Percentiles rank a stretch among this genome's conserved stretches.
phyloP scores from a whole-genome alignment of 306 rosid species.

The Begonia fuchsioides region DNA sequence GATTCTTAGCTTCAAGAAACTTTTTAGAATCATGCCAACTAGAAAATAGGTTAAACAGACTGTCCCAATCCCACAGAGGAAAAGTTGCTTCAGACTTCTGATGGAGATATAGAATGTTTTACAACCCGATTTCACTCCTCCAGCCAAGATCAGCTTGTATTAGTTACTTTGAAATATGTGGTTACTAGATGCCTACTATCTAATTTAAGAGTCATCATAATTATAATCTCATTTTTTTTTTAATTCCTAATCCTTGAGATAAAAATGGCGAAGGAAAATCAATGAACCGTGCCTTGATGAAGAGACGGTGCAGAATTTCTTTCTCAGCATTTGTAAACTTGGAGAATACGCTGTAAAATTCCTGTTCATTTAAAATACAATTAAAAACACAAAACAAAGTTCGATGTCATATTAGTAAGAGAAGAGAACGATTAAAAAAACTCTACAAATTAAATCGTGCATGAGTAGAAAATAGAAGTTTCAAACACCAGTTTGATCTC shows the following conservation, averaged over 20 bases:
- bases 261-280: constrained; percentile 2
- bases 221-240: constrained; percentile 2
- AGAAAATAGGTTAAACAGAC: no score
- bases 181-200: no score
- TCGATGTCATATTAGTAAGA: background rate
- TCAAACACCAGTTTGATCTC: background rate
- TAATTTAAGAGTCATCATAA: no score
- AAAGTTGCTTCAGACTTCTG: no score
- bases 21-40: no score
- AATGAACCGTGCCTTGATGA: constrained; percentile 70
- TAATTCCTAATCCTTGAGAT: background rate
- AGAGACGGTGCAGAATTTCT: constrained; percentile 46
- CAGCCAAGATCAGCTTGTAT: no score
- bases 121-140: no score
- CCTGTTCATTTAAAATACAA: constrained; percentile 24
- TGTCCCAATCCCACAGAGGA: no score
- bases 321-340: constrained; percentile 37
- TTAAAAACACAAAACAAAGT: background rate
- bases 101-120: no score
- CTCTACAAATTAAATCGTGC: no score
- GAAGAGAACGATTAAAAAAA: background rate
- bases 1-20: no score
- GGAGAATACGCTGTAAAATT: constrained; percentile 41
- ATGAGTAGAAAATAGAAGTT: background rate
- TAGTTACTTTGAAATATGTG: no score